Evolutionary conservation across 2,329 filamentous ascomycete species (phyloP).

Genomic region (Juglanconis oblonga): DNA sequence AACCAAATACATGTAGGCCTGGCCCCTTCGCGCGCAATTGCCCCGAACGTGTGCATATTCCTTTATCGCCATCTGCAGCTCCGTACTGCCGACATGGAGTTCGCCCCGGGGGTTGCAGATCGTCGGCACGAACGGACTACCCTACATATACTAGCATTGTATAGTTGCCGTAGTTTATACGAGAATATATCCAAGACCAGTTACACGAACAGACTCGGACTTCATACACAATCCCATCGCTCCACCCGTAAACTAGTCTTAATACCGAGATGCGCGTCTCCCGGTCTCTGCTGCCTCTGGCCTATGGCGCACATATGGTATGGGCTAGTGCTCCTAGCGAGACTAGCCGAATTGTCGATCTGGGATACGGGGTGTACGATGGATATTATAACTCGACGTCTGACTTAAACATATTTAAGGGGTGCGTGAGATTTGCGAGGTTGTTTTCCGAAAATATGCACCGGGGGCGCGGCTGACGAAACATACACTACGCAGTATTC

Average conservation of each 20-base stretch:
- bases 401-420: conserved; percentile 3
- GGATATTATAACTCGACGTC: conserved; percentile 7
- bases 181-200: too few species aligned
- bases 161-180: too few species aligned
- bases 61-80: background rate
- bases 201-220: too few species aligned
- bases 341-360: background rate
- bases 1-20: background rate
- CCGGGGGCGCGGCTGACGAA: too few species aligned
- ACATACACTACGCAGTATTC: background rate
- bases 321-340: background rate
- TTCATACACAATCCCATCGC: too few species aligned
- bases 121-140: too few species aligned
- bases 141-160: too few species aligned
- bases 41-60: background rate
- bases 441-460: background rate
- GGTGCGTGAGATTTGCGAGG: background rate
- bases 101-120: background rate
- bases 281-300: background rate
- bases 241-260: too few species aligned
- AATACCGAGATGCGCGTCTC: background rate
- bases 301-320: background rate
- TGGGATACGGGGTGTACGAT: conserved; percentile 5
- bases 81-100: background rate
- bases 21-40: background rate